A percentile compares a stretch with the other conserved stretches of the same genome.
Evolutionary conservation across 306 rosid species (phyloP).

Genomic region (Elaeagnus macrophylla): DNA sequence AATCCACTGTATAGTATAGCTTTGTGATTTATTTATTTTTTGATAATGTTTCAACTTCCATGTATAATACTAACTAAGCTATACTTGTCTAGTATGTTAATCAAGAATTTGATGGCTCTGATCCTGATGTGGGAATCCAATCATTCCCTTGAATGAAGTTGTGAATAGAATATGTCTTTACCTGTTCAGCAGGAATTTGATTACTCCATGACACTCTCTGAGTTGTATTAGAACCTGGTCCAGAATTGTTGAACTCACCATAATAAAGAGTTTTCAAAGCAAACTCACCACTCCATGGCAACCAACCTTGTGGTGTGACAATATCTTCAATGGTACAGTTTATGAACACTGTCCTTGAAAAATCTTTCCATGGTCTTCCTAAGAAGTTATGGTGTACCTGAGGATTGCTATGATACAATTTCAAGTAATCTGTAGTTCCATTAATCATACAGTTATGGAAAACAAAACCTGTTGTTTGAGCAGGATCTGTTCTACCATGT

Average conservation of each 20-base stretch:
- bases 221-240: slow-evolving; percentile 25
- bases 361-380: slow-evolving; percentile 38
- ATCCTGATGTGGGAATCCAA: slow-evolving; percentile 31
- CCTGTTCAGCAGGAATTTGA: slow-evolving; percentile 44
- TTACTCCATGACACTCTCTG: slow-evolving; percentile 60
- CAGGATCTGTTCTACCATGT: slow-evolving; percentile 79
- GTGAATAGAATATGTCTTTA: slow-evolving; percentile 37
- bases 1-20: too few species aligned
- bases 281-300: slow-evolving; percentile 26
- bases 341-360: slow-evolving; percentile 30
- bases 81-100: too few species aligned
- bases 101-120: neutral
- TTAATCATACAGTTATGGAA: slow-evolving; percentile 59
- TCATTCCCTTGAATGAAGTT: slow-evolving; percentile 82
- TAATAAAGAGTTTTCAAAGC: slow-evolving; percentile 11
- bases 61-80: too few species aligned
- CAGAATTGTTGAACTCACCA: slow-evolving; percentile 27
- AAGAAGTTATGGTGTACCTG: slow-evolving; percentile 57
- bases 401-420: slow-evolving; percentile 50
- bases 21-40: too few species aligned
- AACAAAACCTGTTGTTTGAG: slow-evolving; percentile 69
- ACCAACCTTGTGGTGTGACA: slow-evolving; percentile 24
- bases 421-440: slow-evolving; percentile 67
- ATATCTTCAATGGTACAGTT: slow-evolving; percentile 21
- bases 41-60: too few species aligned